These are phyloP conservation scores for Fusarium irregulare DNA, from an alignment of 2,329 filamentous ascomycete species.

Conservation along the genomic window DNA sequence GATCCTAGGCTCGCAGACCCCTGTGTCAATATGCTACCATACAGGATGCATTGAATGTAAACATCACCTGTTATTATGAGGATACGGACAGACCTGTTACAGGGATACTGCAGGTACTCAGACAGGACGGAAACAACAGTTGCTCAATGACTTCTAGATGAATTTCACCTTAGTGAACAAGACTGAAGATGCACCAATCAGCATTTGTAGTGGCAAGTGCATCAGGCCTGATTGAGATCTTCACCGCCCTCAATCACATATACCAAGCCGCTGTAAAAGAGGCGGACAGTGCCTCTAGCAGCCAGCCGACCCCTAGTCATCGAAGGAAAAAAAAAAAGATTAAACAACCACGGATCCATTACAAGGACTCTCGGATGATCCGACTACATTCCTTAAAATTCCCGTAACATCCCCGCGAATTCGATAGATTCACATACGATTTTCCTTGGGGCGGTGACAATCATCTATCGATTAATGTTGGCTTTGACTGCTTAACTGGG, in stretches of 20 bases:
- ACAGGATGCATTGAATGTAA: constrained; percentile 38
- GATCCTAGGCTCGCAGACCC: constrained; percentile 23
- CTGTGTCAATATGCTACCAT: constrained; percentile 29
- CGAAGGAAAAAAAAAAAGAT: constrained; percentile 10
- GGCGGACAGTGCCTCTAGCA: constrained; percentile 3
- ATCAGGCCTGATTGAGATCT: constrained; percentile 32
- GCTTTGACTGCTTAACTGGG: constrained; percentile 38
- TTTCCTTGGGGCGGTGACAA: constrained; percentile 33
- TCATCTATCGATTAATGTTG: constrained; percentile 11
- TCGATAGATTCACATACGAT: constrained; percentile 32
- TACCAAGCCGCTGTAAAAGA: constrained; percentile 3
- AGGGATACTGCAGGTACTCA: constrained; percentile 22
- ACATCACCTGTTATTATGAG: constrained; percentile 40
- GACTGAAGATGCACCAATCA: neutral
- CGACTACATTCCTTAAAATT: constrained; percentile 41
- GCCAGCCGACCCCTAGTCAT: constrained; percentile 10
- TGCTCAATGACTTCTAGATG: constrained; percentile 20
- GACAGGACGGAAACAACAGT: constrained; percentile 3
- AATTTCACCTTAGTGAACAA: constrained; percentile 21
- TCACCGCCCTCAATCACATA: constrained; percentile 35
- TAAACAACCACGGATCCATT: neutral
- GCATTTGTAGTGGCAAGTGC: constrained; percentile 4
- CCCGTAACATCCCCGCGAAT: constrained; percentile 37
- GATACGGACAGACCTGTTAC: constrained; percentile 21
- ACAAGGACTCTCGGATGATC: constrained; percentile 32